Base-by-base conservation (phyloP, 169 alveolate genomes). In the Eimeria zaria region DNA sequence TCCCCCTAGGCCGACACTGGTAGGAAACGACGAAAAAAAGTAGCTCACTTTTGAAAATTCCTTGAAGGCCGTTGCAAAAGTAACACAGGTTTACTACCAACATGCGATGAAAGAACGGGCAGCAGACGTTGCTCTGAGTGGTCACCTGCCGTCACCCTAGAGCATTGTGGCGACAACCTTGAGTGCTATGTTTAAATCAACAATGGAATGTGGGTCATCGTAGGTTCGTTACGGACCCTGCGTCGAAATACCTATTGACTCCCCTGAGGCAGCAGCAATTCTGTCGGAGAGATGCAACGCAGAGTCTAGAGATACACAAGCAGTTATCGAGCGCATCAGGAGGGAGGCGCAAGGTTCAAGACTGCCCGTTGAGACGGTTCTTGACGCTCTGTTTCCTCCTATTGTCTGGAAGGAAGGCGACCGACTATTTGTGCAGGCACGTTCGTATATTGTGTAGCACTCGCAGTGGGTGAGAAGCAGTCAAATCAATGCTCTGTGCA, bases 331-430 rank as follows among this genome's bases (percentile, higher is more conserved):
- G n/a, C 81, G 83, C 53, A 14, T 87, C 55, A 39, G 55, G n/a
- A 87, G 94, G 71, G 94, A 87, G 62, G 81, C 94, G 3, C 94
- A 87, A 64, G 94, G 94, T 16, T 62, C 94, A 41, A 55, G 94
- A 64, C 51, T 87, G 67, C 48, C 91, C 11, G 96, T 81, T 48
- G 96, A 94, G 51, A 89, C 74, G 24, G 89, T 94, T 18, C 94
- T 94, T 41, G 88, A 94, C 46, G 58, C 93, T 24, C 80, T 94
- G 67, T 94, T 94, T 30, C 96, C 96, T 8, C 96, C 96, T 1
- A 87, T 62, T 16, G 24, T 64, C 12, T 94, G 96, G 96, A 41
- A 83, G 33, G 96, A 94, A 18, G 94, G 89, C 20, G 95, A 71
- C 53, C 74, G 85, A 8, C 71, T 94, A 33, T 84, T 83, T 46